A percentile compares a stretch with the other conserved stretches of the same genome.
phyloP scores from a whole-genome alignment of 306 rosid genomes.

The Datisca glomerata region DNA sequence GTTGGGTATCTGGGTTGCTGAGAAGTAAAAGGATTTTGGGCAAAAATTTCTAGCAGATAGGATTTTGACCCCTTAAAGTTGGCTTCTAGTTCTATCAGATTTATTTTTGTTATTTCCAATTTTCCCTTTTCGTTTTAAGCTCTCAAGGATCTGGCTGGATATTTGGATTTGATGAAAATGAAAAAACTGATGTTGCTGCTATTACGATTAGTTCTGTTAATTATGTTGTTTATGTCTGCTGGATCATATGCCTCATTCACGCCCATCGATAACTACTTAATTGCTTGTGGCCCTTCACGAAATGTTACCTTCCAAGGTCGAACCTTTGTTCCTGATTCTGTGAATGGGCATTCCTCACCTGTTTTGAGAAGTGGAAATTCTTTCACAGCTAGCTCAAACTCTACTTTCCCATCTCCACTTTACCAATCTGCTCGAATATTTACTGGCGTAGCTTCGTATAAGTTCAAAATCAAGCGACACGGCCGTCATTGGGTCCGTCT shows the following conservation, averaged over 20 bases:
- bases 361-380: constrained; percentile 37
- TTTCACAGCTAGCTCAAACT: constrained; percentile 35
- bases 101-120: background rate
- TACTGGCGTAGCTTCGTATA: constrained; percentile 42
- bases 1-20: too few relatives aligned
- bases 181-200: constrained; percentile 36
- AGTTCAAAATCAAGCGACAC: constrained; percentile 31
- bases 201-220: constrained; percentile 26
- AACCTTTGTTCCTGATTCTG: constrained; percentile 75
- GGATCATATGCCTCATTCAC: constrained; percentile 38
- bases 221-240: constrained; percentile 20
- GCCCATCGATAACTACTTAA: constrained; percentile 62
- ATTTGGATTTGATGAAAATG: constrained; percentile 14
- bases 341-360: too few relatives aligned
- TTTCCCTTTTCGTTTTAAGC: constrained; percentile 2
- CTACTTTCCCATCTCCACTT: constrained; percentile 47
- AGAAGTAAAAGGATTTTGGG: too few relatives aligned
- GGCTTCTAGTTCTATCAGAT: background rate
- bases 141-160: too few relatives aligned
- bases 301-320: constrained; percentile 52
- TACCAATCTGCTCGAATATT: constrained; percentile 71
- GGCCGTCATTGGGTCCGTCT: constrained; percentile 88
- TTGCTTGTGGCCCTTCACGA: constrained; percentile 69
- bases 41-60: too few relatives aligned
- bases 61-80: too few relatives aligned